Evolutionary conservation across 2,329 filamentous ascomycete genomes (phyloP).

Genomic region (Tolypocladium capitatum): DNA sequence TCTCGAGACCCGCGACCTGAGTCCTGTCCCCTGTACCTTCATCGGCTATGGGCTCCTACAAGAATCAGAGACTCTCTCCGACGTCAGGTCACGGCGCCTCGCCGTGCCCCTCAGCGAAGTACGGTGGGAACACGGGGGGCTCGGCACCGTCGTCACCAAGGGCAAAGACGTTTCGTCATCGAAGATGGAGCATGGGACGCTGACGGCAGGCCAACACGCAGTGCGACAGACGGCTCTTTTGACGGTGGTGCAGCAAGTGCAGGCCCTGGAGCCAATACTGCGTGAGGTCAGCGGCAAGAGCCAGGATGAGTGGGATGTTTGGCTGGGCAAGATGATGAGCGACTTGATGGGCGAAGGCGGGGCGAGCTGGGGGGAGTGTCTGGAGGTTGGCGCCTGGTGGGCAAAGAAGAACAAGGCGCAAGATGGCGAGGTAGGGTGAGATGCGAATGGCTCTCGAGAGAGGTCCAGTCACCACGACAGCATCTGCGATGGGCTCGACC

Average conservation of each 20-base stretch:
- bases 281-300: conserved; percentile 75
- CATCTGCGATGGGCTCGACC: not conserved
- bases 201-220: conserved; percentile 58
- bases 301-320: conserved; percentile 83
- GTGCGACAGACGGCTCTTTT: conserved; percentile 68
- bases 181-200: conserved; percentile 29
- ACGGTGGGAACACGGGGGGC: conserved; percentile 72
- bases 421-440: not conserved
- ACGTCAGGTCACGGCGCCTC: conserved; percentile 60
- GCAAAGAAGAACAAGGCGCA: conserved; percentile 50
- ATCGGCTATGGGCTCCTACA: conserved; percentile 68
- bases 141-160: conserved; percentile 45
- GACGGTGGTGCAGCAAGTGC: conserved; percentile 71
- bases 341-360: conserved; percentile 70
- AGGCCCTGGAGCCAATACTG: conserved; percentile 70
- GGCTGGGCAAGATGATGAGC: conserved; percentile 77
- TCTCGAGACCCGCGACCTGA: conserved; percentile 57
- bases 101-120: conserved; percentile 80
- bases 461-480: not conserved
- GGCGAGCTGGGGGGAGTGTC: conserved; percentile 70
- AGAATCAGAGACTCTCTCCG: conserved; percentile 58
- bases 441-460: not conserved
- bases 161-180: conserved; percentile 24
- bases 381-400: conserved; percentile 79
- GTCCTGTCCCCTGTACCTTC: conserved; percentile 63